Percentiles rank a stretch among this genome's conserved stretches.
phyloP scores from a whole-genome alignment of 164 flowering plant species.

The Sextonia rubra region DNA sequence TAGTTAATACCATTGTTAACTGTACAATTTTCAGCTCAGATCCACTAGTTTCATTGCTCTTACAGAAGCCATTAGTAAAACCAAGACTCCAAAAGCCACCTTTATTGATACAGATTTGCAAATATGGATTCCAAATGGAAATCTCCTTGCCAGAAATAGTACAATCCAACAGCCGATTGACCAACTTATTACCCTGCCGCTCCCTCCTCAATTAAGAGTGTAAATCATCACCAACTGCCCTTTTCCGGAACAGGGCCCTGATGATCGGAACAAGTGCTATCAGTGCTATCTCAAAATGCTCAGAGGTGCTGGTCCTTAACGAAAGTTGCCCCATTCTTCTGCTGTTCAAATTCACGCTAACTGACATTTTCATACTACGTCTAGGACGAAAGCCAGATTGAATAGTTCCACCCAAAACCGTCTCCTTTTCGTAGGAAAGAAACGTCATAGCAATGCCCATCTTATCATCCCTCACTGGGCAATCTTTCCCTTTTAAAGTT shows the following conservation, averaged over 20 bases:
- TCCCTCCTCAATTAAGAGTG: background rate
- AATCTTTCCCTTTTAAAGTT: constrained; percentile 66
- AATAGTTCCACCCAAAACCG: constrained; percentile 58
- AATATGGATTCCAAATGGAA: background rate
- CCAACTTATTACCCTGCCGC: background rate
- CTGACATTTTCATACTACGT: constrained; percentile 50
- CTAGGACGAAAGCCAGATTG: constrained; percentile 53
- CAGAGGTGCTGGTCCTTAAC: constrained; percentile 63
- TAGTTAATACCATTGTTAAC: background rate
- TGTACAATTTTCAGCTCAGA: background rate
- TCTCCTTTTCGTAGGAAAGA: constrained; percentile 65
- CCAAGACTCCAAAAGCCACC: background rate
- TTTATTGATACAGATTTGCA: background rate
- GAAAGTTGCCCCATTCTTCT: constrained; percentile 75
- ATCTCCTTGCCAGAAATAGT: background rate
- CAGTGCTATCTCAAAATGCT: constrained; percentile 61
- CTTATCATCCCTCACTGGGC: constrained; percentile 74
- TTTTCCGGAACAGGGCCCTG: constrained; percentile 43
- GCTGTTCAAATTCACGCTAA: constrained; percentile 68
- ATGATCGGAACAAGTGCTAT: constrained; percentile 53
- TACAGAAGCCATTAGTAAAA: background rate
- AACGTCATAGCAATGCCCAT: constrained; percentile 48
- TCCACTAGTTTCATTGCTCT: background rate
- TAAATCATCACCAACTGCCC: constrained; percentile 2
- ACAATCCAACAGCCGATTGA: background rate